Evolutionary conservation across 2,329 filamentous ascomycete genomes (phyloP).

Genomic region (Trichoderma sp.): DNA sequence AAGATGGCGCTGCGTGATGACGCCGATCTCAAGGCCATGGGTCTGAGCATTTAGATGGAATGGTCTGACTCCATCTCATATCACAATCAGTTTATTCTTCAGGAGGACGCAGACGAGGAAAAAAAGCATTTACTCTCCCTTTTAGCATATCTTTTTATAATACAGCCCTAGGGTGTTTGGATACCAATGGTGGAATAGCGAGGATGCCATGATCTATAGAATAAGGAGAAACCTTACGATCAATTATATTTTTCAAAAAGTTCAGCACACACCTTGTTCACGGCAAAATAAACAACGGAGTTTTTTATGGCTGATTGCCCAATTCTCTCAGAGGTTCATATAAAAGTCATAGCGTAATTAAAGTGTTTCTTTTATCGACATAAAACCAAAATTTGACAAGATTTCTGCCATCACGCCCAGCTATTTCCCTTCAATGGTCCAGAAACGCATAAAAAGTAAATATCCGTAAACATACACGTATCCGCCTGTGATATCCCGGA

Average conservation of each 20-base stretch:
- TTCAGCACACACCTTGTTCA: background rate
- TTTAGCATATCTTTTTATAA: background rate
- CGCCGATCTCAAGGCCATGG: conserved; percentile 78
- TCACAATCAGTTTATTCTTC: background rate
- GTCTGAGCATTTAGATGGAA: conserved; percentile 34
- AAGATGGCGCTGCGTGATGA: conserved; percentile 87
- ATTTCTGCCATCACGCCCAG: background rate
- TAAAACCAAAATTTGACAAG: background rate
- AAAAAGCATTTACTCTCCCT: rapidly evolving
- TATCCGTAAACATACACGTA: background rate
- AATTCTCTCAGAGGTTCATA: background rate
- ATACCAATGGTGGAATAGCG: background rate
- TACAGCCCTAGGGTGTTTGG: background rate
- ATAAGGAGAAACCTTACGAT: background rate
- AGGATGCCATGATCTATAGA: conserved; percentile 4
- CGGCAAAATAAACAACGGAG: background rate
- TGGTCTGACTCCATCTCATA: too few species aligned
- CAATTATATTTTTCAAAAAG: background rate
- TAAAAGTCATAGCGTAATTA: background rate
- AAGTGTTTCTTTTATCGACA: background rate
- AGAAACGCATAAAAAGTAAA: background rate
- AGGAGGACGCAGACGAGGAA: too few species aligned
- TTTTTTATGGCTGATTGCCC: background rate
- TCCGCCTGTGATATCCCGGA: background rate
- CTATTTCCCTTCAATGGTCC: background rate